These are phyloP conservation scores for Pyrenochaeta sp. DNA, from an alignment of 2,329 filamentous ascomycete species.

Conservation along the genomic window DNA sequence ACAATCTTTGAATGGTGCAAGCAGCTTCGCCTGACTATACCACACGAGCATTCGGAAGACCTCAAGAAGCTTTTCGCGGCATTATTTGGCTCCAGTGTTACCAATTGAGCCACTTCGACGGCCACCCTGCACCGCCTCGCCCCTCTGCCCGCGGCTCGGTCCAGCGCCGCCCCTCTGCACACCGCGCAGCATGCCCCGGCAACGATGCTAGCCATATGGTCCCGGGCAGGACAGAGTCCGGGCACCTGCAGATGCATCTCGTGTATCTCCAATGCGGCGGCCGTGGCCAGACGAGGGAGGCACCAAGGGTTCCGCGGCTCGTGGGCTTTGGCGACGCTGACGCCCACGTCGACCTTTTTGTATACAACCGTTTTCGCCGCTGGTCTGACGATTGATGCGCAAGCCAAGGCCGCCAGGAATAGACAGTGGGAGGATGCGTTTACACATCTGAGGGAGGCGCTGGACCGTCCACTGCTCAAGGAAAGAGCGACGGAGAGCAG, in stretches of 20 bases:
- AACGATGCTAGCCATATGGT: conserved; percentile 74
- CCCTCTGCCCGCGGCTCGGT: conserved; percentile 22
- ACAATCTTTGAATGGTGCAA: background rate
- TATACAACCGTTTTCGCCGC: conserved; percentile 74
- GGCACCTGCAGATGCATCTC: conserved; percentile 69
- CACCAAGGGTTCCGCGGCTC: conserved; percentile 61
- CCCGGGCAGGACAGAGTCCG: conserved; percentile 70
- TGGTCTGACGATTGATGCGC: conserved; percentile 69
- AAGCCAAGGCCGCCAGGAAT: conserved; percentile 63
- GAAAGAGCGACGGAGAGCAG: background rate
- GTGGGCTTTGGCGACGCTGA: conserved; percentile 64
- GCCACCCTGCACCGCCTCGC: conserved; percentile 22
- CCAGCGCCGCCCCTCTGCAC: conserved; percentile 24
- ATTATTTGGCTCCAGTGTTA: background rate
- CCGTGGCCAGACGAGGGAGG: conserved; percentile 61
- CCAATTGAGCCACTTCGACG: background rate
- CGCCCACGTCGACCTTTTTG: conserved; percentile 67
- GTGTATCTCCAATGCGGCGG: conserved; percentile 62
- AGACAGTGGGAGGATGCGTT: conserved; percentile 70
- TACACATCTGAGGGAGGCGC: conserved; percentile 40
- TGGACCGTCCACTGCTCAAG: background rate
- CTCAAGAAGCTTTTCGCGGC: background rate
- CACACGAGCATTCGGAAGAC: background rate
- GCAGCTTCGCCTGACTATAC: background rate
- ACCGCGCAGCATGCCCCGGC: conserved; percentile 44